Conservation (phyloP, 75 land plant genomes). For the Sequoia sempervirens region DNA sequence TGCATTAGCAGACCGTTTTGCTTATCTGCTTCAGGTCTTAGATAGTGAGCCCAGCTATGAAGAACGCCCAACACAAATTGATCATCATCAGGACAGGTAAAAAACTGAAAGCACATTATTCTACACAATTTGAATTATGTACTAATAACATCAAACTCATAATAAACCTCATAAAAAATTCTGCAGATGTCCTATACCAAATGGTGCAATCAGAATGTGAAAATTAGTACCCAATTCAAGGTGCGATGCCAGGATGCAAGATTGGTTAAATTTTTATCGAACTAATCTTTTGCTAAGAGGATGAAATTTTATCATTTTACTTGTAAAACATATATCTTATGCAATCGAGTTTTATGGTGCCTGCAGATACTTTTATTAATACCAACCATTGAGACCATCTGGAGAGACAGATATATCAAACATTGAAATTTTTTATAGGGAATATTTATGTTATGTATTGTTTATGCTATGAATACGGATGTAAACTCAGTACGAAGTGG, state of each 20-base stretch:
- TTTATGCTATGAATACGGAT: not conserved
- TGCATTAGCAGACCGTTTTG: conserved; percentile 21
- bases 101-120: not conserved
- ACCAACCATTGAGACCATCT: not conserved
- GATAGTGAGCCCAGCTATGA: conserved; percentile 31
- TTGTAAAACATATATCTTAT: not conserved
- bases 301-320: too few species aligned
- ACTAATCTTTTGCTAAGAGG: too few species aligned
- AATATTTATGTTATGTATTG: not conserved
- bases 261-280: too few species aligned
- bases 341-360: not conserved
- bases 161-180: not conserved
- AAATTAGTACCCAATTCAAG: not conserved
- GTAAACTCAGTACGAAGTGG: not conserved
- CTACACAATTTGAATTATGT: not conserved
- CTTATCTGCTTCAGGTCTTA: conserved; percentile 43
- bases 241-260: not conserved
- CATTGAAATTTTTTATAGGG: not conserved
- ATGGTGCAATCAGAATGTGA: conserved; percentile 1
- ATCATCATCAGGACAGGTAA: not conserved
- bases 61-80: not conserved
- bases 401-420: not conserved
- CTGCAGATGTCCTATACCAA: not conserved
- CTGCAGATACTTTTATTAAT: not conserved
- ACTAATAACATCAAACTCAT: not conserved